Evolutionary conservation across 495 filamentous ascomycete genomes (phyloP).

Genomic region (Neurospora sp.): DNA sequence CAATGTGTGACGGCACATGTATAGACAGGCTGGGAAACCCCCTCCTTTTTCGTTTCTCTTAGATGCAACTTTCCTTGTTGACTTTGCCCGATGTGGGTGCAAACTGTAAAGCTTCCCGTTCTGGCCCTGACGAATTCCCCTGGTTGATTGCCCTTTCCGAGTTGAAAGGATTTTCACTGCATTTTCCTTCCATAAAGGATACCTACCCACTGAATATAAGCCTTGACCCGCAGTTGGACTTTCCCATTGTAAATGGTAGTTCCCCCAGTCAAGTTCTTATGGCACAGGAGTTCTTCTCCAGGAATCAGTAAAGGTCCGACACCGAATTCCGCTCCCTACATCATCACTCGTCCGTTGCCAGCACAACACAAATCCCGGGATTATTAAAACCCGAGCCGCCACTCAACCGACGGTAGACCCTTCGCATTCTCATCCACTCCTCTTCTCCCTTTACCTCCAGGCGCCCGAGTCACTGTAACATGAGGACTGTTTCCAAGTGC

Average conservation of each 20-base stretch:
- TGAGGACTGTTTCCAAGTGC: background rate
- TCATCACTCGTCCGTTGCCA: background rate
- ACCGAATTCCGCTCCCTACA: background rate
- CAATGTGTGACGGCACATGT: constrained; percentile 15
- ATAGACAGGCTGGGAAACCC: background rate
- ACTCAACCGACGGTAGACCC: background rate
- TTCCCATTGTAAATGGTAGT: background rate
- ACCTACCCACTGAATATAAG: background rate
- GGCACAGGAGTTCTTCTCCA: background rate
- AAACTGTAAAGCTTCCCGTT: background rate
- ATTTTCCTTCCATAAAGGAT: background rate
- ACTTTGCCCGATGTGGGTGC: background rate
- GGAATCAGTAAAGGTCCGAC: background rate
- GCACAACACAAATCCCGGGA: background rate
- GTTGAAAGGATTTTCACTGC: background rate
- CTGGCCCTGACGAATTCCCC: background rate
- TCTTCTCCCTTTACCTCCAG: background rate
- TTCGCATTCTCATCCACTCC: background rate
- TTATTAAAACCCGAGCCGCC: background rate
- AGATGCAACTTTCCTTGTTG: background rate
- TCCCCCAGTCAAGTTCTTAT: background rate
- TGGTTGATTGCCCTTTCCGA: background rate
- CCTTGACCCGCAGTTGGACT: background rate
- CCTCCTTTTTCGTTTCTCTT: background rate
- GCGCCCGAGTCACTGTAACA: background rate